Conservation (phyloP, 768 basidiomycete species). For the Mycena galopus region DNA sequence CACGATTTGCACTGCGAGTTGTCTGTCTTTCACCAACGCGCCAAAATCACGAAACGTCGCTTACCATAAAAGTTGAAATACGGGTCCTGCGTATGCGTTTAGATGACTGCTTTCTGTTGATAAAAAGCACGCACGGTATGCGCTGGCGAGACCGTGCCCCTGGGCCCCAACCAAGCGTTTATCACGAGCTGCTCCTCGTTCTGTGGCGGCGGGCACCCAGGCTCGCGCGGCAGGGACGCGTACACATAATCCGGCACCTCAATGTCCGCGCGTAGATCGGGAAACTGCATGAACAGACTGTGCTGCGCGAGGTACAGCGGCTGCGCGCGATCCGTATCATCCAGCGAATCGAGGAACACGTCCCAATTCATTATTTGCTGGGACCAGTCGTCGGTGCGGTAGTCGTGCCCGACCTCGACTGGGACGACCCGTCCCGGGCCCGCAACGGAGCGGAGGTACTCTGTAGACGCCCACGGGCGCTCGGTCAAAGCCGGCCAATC, state of each 20-base stretch:
- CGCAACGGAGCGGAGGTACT: conserved; percentile 77
- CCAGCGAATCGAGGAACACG: conserved; percentile 70
- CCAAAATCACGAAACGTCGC: conserved; percentile 6
- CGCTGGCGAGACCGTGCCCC: conserved; percentile 86
- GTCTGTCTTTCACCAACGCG: conserved; percentile 23
- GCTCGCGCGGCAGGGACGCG: conserved; percentile 63
- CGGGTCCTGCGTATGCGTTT: conserved; percentile 76
- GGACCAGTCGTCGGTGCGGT: conserved; percentile 84
- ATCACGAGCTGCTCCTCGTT: conserved; percentile 76
- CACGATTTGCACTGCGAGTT: conserved; percentile 80
- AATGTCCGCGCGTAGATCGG: conserved; percentile 80
- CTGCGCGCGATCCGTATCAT: conserved; percentile 51
- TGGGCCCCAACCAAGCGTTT: conserved; percentile 89
- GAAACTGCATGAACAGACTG: conserved; percentile 88
- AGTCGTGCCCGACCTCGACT: conserved; percentile 90
- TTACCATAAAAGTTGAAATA: conserved; percentile 92
- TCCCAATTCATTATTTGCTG: conserved; percentile 86
- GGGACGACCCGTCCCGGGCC: conserved; percentile 91
- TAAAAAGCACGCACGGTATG: conserved; percentile 71
- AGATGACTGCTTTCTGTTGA: conserved; percentile 23
- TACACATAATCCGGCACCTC: conserved; percentile 92
- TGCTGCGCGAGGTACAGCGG: conserved; percentile 92
- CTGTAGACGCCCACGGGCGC: conserved; percentile 76
- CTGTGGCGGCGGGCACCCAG: conserved; percentile 71
- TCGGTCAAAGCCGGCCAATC: conserved; percentile 86